These are phyloP conservation scores for Coemansia sp. DNA, from an alignment of 192 early-diverging fungal genomes.

Conservation along the genomic window DNA sequence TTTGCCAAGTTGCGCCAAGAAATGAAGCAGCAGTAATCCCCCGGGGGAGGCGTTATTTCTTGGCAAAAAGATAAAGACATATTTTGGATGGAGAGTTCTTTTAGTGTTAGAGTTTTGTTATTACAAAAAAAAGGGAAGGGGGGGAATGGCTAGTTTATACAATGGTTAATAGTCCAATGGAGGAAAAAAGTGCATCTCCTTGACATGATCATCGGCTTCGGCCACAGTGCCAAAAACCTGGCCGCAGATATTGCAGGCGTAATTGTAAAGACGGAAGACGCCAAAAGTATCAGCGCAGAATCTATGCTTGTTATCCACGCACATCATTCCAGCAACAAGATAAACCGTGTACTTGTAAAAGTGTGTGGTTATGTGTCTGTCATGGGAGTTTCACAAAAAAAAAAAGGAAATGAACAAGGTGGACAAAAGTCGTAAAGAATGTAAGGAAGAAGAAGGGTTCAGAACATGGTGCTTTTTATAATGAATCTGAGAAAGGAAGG, in stretches of 20 bases:
- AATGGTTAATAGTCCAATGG: constrained; percentile 20
- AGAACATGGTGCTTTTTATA: background rate
- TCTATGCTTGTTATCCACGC: constrained; percentile 9
- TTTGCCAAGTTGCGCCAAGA: constrained; percentile 35
- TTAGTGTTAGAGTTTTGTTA: background rate
- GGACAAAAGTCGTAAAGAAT: too few relatives aligned
- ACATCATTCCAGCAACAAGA: background rate
- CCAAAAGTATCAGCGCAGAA: constrained; percentile 12
- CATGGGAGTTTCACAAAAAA: too few relatives aligned
- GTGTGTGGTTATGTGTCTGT: too few relatives aligned
- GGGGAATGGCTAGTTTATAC: background rate
- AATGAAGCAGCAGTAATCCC: constrained; percentile 13
- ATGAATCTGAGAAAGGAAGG: background rate
- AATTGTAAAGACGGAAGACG: constrained; percentile 28
- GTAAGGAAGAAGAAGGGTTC: background rate
- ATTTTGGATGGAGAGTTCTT: background rate
- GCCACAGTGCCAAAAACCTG: constrained; percentile 16
- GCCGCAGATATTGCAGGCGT: constrained; percentile 42
- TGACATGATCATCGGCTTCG: constrained; percentile 37
- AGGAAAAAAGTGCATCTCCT: constrained; percentile 46
- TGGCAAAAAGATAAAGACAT: background rate
- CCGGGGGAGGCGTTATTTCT: background rate
- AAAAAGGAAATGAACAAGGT: background rate
- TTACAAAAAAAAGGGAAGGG: background rate
- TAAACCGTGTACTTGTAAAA: background rate